A percentile compares a stretch with the other conserved stretches of the same genome.
Conservation (phyloP, 345 rosid genomes). For the Camelina hispida region DNA sequence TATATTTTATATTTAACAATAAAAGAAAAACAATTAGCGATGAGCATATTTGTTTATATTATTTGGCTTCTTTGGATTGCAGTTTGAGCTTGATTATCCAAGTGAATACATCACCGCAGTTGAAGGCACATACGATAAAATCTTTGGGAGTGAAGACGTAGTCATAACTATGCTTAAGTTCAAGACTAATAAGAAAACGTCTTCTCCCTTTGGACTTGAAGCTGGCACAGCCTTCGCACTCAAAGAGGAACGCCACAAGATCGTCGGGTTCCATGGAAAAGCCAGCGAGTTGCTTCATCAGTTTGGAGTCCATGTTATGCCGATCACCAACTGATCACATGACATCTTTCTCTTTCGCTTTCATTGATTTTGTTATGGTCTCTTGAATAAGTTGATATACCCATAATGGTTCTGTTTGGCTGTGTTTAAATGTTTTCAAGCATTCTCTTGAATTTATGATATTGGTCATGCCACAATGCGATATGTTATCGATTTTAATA, state of each 20-base stretch:
- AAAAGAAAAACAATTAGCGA: neutral
- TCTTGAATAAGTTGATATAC: slow-evolving; percentile 8
- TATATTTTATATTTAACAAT: neutral
- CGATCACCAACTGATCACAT: slow-evolving; percentile 32
- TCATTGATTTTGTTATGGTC: neutral
- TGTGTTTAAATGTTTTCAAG: neutral
- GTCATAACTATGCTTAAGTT: slow-evolving; percentile 36
- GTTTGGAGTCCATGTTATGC: slow-evolving; percentile 37
- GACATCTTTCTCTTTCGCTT: neutral
- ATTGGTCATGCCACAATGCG: neutral
- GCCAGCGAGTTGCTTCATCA: slow-evolving; percentile 18
- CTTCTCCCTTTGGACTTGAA: slow-evolving; percentile 34
- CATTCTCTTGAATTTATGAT: neutral
- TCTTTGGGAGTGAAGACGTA: slow-evolving; percentile 8
- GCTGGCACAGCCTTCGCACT: slow-evolving; percentile 28
- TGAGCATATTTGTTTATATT: neutral
- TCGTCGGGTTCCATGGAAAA: slow-evolving; percentile 44
- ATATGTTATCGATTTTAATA: neutral
- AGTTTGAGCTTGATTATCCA: slow-evolving; percentile 35
- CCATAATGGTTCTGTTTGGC: neutral
- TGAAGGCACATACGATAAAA: slow-evolving; percentile 14
- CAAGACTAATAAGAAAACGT: slow-evolving; percentile 36
- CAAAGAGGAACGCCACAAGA: slow-evolving; percentile 25
- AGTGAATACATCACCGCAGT: slow-evolving; percentile 34
- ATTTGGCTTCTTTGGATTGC: neutral